These are phyloP conservation scores for Phellinidium pouzarii DNA, from an alignment of 1,284 basidiomycete species.

Conservation along the genomic window DNA sequence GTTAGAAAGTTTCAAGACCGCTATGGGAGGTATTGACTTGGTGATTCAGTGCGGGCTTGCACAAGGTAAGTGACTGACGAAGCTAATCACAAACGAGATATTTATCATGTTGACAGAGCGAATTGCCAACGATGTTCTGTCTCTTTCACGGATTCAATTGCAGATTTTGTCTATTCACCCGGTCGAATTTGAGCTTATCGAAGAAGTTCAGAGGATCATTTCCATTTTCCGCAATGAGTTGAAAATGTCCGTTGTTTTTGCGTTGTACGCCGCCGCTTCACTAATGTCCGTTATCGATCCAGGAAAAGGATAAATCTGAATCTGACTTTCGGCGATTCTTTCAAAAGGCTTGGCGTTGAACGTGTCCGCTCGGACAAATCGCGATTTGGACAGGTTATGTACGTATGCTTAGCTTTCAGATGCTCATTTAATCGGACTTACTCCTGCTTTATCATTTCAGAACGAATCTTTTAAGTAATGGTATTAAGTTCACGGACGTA, in stretches of 20 bases:
- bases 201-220: slow-evolving; percentile 29
- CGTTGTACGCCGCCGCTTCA: background rate
- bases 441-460: background rate
- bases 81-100: background rate
- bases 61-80: slow-evolving; percentile 23
- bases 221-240: slow-evolving; percentile 34
- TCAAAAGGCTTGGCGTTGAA: slow-evolving; percentile 18
- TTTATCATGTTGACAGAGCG: slow-evolving; percentile 23
- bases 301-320: slow-evolving; percentile 25
- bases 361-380: slow-evolving; percentile 23
- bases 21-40: background rate
- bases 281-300: background rate
- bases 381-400: slow-evolving; percentile 24
- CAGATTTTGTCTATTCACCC: slow-evolving; percentile 23
- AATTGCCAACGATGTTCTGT: slow-evolving; percentile 36
- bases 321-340: slow-evolving; percentile 22
- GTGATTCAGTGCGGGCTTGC: slow-evolving; percentile 28
- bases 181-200: slow-evolving; percentile 28
- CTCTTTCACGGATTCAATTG: slow-evolving; percentile 34
- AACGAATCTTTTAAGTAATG: slow-evolving; percentile 25
- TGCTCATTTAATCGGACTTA: background rate
- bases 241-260: slow-evolving; percentile 25
- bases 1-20: background rate
- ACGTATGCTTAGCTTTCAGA: background rate
- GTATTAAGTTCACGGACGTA: slow-evolving; percentile 20